Base-by-base conservation (phyloP, 1,284 basidiomycete genomes). In the Amylostereum areolatum region DNA sequence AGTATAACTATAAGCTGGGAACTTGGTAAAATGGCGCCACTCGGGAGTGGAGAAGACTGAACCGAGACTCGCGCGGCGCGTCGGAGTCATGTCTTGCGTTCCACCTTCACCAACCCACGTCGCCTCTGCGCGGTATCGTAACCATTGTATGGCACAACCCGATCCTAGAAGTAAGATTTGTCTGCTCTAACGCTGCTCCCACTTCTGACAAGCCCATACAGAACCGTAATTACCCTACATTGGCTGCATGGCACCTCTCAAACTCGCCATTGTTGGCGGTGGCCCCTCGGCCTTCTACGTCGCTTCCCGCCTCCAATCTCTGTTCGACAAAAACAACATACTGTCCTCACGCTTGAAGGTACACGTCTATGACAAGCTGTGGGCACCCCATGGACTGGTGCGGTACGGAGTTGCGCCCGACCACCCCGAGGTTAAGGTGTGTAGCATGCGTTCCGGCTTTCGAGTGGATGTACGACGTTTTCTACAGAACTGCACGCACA, bases 391-490 rank as follows among this genome's bases (percentile, higher is more conserved):
- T 63, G 97, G 97, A 0, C 78, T 99, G 0, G 94, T 96, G 1
- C 75, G 97, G 37, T 99, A 97, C 61, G 96, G 97, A 1, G 97
- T 99, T 5, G 97, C 97, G 7, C 96, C 97, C 36, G 97, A 99
- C 70, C 97, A 99, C 67, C 94, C 96, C 1, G 96, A 99, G 72
- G 96, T 99, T 62, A 99, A 97, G 79, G 93, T 87, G 61, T 47
- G 78, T 67, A 34, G 10, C 10, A 31, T 10, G 43, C 27, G 24
- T 24, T 45, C 12, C 34, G 34, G 29, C 34, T 30, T n/a, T 37
- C 46, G 33, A 50, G 3, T 39, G 43, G 8, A 39, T 46, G 50
- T 24, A 37, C 30, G 51, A 42, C 41, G 34, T 30, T 2, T 31
- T 18, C 7, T 45, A 35, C 57, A 97, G 94, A 99, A 99, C 66